Conservation (phyloP, 2,329 filamentous ascomycete genomes). For the Cercospora sp. region DNA sequence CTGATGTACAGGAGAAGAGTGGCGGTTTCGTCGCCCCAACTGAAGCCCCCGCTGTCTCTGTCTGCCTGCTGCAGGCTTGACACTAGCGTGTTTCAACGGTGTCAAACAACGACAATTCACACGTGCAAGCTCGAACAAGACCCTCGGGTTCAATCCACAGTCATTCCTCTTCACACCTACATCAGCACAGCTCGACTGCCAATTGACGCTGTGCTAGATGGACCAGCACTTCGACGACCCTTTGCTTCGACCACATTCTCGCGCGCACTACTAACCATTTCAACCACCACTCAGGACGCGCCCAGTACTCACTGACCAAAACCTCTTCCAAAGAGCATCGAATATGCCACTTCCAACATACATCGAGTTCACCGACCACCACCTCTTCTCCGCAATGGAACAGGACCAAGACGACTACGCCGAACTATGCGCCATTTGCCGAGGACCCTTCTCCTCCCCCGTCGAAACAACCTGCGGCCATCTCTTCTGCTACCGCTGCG, state of each 20-base stretch:
- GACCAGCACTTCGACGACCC: neutral
- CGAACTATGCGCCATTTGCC: neutral
- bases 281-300: neutral
- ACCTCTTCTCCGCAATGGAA: neutral
- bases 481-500: neutral
- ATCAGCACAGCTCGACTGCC: neutral
- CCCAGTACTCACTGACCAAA: neutral
- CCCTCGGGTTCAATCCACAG: neutral
- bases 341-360: neutral
- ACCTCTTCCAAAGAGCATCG: neutral
- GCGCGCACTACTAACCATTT: neutral
- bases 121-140: neutral
- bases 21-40: neutral
- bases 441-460: neutral
- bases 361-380: neutral
- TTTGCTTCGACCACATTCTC: neutral
- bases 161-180: neutral
- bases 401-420: neutral
- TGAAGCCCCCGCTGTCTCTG: neutral
- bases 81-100: neutral
- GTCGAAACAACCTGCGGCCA: neutral
- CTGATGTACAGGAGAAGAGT: neutral
- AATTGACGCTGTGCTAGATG: neutral
- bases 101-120: neutral
- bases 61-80: neutral